A percentile compares a stretch with the other conserved stretches of the same genome.
Conservation (phyloP, 495 filamentous ascomycete species). For the Thermothielavioides terrestris region DNA sequence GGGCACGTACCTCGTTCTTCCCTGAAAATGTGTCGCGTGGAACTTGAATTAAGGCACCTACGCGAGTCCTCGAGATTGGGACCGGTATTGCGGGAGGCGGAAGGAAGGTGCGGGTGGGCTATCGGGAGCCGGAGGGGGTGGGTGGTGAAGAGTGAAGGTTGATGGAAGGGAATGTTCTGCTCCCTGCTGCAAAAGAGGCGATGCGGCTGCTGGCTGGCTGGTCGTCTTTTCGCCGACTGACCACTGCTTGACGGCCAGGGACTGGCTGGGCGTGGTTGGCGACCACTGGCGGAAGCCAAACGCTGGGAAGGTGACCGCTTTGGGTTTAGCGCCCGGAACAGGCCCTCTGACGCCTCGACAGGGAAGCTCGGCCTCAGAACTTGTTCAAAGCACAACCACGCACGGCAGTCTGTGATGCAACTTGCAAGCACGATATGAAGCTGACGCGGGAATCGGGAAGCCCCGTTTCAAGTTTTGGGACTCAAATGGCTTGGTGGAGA, state of each 20-base stretch:
- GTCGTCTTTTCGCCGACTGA: conserved; percentile 17
- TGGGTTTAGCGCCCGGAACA: conserved; percentile 14
- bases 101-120: conserved; percentile 5
- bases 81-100: neutral
- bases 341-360: neutral
- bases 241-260: conserved; percentile 15
- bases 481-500: too few relatives aligned
- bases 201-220: conserved; percentile 24
- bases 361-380: too few relatives aligned
- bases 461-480: too few relatives aligned
- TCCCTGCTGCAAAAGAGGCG: too few relatives aligned
- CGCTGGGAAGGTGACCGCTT: conserved; percentile 12
- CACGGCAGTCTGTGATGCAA: too few relatives aligned
- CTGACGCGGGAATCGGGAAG: too few relatives aligned
- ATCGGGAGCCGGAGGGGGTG: neutral
- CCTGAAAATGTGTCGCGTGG: conserved; percentile 1
- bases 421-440: too few relatives aligned
- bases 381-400: too few relatives aligned
- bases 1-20: conserved; percentile 16
- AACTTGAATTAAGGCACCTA: too few relatives aligned
- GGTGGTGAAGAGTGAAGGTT: conserved; percentile 2
- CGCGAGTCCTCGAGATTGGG: too few relatives aligned
- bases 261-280: conserved; percentile 12
- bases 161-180: conserved; percentile 11
- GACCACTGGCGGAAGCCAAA: conserved; percentile 15